Percentiles rank a stretch among this genome's conserved stretches.
These are phyloP conservation scores for Colletotrichum ledebouriae DNA, from an alignment of 2,329 filamentous ascomycete genomes.

Conservation along the genomic window DNA sequence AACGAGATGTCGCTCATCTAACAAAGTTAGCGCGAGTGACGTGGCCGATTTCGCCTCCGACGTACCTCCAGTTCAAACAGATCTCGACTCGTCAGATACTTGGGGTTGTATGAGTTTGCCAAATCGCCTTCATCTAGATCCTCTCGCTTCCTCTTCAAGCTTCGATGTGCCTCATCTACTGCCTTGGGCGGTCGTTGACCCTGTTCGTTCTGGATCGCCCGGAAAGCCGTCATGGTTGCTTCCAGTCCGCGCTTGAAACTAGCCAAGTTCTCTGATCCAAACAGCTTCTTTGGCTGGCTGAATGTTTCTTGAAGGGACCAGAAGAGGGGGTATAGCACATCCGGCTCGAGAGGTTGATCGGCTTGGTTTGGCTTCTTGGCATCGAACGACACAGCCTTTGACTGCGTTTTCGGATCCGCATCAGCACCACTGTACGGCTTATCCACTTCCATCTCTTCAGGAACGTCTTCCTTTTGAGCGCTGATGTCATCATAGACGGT, in stretches of 20 bases:
- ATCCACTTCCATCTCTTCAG: constrained; percentile 78
- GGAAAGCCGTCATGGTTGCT: constrained; percentile 70
- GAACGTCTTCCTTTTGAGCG: constrained; percentile 47
- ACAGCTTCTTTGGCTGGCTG: constrained; percentile 88
- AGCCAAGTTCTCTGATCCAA: constrained; percentile 78
- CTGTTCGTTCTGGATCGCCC: constrained; percentile 63
- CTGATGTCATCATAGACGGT: constrained; percentile 81
- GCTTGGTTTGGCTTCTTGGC: constrained; percentile 56
- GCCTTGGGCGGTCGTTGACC: constrained; percentile 63
- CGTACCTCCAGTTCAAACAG: constrained; percentile 92
- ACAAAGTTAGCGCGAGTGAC: constrained; percentile 45
- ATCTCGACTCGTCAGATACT: constrained; percentile 97
- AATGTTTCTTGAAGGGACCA: constrained; percentile 95
- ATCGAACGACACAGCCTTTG: constrained; percentile 61
- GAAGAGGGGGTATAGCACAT: constrained; percentile 88
- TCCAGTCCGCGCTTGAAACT: constrained; percentile 86
- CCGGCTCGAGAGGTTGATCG: constrained; percentile 72
- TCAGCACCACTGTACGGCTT: constrained; percentile 55
- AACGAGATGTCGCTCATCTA: constrained; percentile 95
- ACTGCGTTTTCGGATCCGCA: constrained; percentile 49
- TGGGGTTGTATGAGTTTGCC: constrained; percentile 89
- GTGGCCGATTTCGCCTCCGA: too few species aligned
- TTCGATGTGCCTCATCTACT: constrained; percentile 73
- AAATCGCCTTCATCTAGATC: constrained; percentile 66
- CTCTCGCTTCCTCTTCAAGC: constrained; percentile 78